A percentile compares a stretch with the other conserved stretches of the same genome.
Conservation (phyloP, 2,329 filamentous ascomycete species). For the Xylariales sp. region DNA sequence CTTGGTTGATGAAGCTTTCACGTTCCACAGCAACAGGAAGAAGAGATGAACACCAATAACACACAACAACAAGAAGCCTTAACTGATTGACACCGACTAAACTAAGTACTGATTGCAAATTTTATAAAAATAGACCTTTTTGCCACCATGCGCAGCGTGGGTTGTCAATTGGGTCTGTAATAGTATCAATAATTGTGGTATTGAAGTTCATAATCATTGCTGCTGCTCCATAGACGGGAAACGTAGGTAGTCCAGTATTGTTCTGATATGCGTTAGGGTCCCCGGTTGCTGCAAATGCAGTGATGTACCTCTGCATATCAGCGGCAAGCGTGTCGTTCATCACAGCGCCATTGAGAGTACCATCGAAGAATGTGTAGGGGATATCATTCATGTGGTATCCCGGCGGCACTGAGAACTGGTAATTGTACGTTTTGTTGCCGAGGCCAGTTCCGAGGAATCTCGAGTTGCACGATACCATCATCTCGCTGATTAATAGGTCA, state of each 20-base stretch:
- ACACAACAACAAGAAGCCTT: too few species aligned
- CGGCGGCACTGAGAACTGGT: constrained; percentile 5
- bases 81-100: too few species aligned
- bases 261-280: background rate
- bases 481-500: background rate
- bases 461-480: constrained; percentile 1
- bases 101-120: too few species aligned
- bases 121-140: background rate
- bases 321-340: constrained; percentile 4
- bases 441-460: constrained; percentile 1
- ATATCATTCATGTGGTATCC: constrained; percentile 3
- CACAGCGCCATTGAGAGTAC: constrained; percentile 1
- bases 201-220: constrained; percentile 4
- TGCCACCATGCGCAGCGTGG: constrained; percentile 5
- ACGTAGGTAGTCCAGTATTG: background rate
- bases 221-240: background rate
- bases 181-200: constrained; percentile 1
- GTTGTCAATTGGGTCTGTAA: constrained; percentile 1
- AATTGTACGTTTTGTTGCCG: constrained; percentile 2
- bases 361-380: constrained; percentile 3
- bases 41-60: too few species aligned
- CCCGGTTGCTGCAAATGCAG: constrained; percentile 1
- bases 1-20: too few species aligned
- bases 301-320: constrained; percentile 4
- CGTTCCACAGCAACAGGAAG: too few species aligned